Conservation (phyloP, 2,329 filamentous ascomycete genomes). For the Colletotrichum australisinense region DNA sequence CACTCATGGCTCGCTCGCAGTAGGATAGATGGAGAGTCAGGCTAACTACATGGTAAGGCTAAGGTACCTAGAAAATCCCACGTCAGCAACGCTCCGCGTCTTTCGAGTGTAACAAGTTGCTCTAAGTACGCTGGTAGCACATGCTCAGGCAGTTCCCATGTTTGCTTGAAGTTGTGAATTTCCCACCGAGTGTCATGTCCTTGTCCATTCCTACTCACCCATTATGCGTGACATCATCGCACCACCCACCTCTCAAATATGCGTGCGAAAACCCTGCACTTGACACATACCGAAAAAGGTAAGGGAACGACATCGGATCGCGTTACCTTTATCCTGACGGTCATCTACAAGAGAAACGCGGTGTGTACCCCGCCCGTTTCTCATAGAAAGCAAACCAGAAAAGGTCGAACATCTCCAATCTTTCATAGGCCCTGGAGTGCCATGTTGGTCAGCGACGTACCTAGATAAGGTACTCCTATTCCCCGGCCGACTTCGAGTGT, state of each 20-base stretch:
- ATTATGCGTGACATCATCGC: slow-evolving; percentile 20
- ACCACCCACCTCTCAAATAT: background rate
- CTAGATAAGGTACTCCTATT: background rate
- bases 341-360: background rate
- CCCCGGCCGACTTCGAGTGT: background rate
- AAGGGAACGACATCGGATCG: background rate
- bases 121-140: background rate
- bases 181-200: background rate
- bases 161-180: background rate
- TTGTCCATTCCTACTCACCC: background rate
- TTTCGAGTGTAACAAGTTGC: background rate
- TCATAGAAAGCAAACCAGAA: background rate
- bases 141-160: background rate
- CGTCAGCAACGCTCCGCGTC: background rate
- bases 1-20: no score
- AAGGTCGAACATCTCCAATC: background rate
- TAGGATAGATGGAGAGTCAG: background rate
- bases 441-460: background rate
- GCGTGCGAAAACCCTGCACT: background rate
- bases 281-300: background rate
- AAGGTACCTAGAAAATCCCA: background rate
- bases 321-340: background rate
- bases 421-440: background rate
- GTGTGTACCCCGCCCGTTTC: slow-evolving; percentile 25
- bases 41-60: background rate